A percentile compares a stretch with the other conserved stretches of the same genome.
Evolutionary conservation across 768 basidiomycete genomes (phyloP).

Genomic region (Phanerochaete carnosa): DNA sequence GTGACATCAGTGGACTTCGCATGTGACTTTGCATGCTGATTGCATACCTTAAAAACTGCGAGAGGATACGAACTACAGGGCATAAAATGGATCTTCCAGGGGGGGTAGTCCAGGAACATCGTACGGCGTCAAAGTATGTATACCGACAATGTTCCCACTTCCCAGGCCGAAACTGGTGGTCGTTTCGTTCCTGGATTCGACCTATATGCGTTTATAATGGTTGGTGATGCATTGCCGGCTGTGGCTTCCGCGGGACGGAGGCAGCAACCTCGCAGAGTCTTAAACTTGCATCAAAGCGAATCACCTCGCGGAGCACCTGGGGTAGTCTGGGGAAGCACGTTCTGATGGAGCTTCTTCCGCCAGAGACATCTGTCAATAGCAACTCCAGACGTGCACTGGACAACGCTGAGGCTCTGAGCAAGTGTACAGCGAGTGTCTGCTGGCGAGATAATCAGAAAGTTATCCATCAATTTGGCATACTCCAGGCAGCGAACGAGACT

Average conservation of each 20-base stretch:
- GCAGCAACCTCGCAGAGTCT: neutral
- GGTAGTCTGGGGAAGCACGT: neutral
- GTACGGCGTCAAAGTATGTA: no score
- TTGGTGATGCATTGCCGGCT: no score
- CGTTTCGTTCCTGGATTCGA: no score
- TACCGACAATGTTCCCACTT: no score
- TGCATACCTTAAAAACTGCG: neutral
- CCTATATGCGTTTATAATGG: no score
- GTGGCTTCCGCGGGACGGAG: no score
- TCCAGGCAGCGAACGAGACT: no score
- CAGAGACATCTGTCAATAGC: neutral
- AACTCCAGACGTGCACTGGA: no score
- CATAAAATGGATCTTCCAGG: neutral
- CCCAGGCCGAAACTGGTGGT: neutral
- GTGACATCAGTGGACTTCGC: constrained; percentile 1
- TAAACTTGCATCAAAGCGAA: neutral
- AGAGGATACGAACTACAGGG: neutral
- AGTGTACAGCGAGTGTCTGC: no score
- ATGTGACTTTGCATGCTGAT: neutral
- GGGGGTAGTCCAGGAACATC: neutral
- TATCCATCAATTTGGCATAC: no score
- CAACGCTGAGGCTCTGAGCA: no score
- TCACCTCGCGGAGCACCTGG: neutral
- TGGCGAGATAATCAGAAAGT: no score
- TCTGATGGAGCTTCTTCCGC: neutral